Base-by-base conservation (phyloP, 495 filamentous ascomycete genomes). In the Pyrenopolyporus hunteri region DNA sequence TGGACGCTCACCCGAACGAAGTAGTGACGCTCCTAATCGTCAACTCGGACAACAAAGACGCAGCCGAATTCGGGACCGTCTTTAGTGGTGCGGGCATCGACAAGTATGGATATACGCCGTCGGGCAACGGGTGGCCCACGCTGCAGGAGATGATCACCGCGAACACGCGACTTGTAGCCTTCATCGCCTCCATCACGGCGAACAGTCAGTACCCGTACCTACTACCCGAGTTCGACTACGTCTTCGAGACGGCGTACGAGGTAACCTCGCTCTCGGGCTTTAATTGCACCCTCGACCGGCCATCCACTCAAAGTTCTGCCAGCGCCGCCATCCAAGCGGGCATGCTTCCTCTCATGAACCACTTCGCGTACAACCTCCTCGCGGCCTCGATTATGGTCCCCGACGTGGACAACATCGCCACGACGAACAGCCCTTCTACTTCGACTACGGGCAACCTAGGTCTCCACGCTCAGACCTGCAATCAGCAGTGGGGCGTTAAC, bases 241-340 rank as follows among this genome's bases (percentile, higher is more conserved):
- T 88, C 65, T 92, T 90, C 69, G 88, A 91, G 72, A 91, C 86
- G 0, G 71, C 85, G 10, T 92, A 76, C 67, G 84, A 85, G 48
- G 79, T 85, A 3, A 83, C 80, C 2, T 79, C 83, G 55, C 71
- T 74, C 3, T 57, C 68, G 3, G 70, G 64, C 40, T 82, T 81
- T 71, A 81, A 78, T 71, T 92, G 88, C 74, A 80, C 74, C 6
- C 80, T 89, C 33, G 81, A 90, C 64, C 81, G 88, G 0, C 87
- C 88, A 0, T 33, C 63, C 0, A 57, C 78, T 6, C 75, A 68
- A 25, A 63, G 76, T 35, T 68, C 79, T 6, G 73, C 78, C 3
- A 60, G 76, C 13, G 62, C 75, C 6, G 85, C 84, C 6, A 75
- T 83, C 25, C 28, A 58, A 0, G 59, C 66, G 0, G 75, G 74